Evolutionary conservation across 2,329 filamentous ascomycete genomes (phyloP).

Genomic region (Leptodontidium sp.): DNA sequence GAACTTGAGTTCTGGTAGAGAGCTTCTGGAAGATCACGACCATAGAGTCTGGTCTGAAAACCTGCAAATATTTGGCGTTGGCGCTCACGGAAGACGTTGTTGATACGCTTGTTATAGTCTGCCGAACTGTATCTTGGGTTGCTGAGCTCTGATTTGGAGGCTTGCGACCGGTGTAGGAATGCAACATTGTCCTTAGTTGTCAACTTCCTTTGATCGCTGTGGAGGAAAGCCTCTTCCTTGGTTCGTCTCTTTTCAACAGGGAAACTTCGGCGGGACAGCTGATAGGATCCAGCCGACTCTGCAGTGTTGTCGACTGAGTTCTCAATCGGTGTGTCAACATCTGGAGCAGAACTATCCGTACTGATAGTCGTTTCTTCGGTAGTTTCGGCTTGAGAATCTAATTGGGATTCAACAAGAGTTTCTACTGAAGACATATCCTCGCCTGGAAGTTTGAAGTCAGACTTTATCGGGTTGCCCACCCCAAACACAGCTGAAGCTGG

Average conservation of each 20-base stretch:
- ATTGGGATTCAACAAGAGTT: background rate
- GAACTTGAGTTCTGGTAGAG: background rate
- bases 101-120: background rate
- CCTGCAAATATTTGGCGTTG: background rate
- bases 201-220: background rate
- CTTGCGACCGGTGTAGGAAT: background rate
- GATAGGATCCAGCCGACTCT: background rate
- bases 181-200: background rate
- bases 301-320: background rate
- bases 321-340: background rate
- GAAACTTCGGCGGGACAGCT: background rate
- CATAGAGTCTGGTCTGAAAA: background rate
- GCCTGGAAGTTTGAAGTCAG: conserved; percentile 1
- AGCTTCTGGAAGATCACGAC: background rate
- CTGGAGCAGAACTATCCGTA: background rate
- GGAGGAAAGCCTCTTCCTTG: background rate
- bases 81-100: background rate
- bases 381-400: background rate
- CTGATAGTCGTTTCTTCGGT: background rate
- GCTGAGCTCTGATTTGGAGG: background rate
- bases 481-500: background rate
- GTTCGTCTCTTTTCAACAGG: background rate
- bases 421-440: background rate
- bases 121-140: background rate
- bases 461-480: background rate